phyloP scores from a whole-genome alignment of 2,329 filamentous ascomycete species.

The Colletotrichum kahawae region DNA sequence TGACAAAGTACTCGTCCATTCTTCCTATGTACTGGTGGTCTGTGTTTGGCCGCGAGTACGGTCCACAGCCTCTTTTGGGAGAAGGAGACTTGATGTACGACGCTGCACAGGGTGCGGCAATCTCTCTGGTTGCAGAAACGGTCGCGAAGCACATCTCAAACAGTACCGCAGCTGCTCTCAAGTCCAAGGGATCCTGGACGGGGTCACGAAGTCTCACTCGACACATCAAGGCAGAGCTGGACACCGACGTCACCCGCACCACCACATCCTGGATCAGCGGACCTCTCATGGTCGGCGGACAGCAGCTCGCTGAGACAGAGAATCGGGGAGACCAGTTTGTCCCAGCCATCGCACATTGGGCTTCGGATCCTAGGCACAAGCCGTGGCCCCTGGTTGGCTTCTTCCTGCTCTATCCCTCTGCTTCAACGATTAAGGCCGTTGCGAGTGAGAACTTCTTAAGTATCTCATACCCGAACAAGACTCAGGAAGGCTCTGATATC shows the following conservation, averaged over 20 bases:
- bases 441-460: slow-evolving; percentile 36
- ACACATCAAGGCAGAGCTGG: slow-evolving; percentile 38
- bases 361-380: slow-evolving; percentile 40
- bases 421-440: slow-evolving; percentile 44
- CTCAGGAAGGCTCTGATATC: slow-evolving; percentile 40
- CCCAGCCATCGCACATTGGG: slow-evolving; percentile 52
- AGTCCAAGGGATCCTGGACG: slow-evolving; percentile 35
- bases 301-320: slow-evolving; percentile 38
- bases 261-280: slow-evolving; percentile 46
- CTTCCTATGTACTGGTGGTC: slow-evolving; percentile 48
- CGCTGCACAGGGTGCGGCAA: slow-evolving; percentile 41
- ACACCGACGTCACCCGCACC: slow-evolving; percentile 31
- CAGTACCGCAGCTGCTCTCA: slow-evolving; percentile 31
- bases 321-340: slow-evolving; percentile 46
- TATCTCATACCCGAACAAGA: slow-evolving; percentile 44
- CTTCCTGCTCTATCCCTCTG: slow-evolving; percentile 45
- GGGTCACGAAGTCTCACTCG: slow-evolving; percentile 40
- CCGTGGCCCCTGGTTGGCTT: slow-evolving; percentile 44
- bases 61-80: slow-evolving; percentile 39
- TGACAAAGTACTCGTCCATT: slow-evolving; percentile 42
- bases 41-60: slow-evolving; percentile 42
- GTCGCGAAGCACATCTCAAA: slow-evolving; percentile 32
- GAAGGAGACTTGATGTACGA: slow-evolving; percentile 47
- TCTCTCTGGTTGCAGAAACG: slow-evolving; percentile 42
- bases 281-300: slow-evolving; percentile 46